Evolutionary conservation across 2,329 filamentous ascomycete genomes (phyloP), one percentile per base, ranked within the genome.

Genomic region (Colletotrichum lini): DNA sequence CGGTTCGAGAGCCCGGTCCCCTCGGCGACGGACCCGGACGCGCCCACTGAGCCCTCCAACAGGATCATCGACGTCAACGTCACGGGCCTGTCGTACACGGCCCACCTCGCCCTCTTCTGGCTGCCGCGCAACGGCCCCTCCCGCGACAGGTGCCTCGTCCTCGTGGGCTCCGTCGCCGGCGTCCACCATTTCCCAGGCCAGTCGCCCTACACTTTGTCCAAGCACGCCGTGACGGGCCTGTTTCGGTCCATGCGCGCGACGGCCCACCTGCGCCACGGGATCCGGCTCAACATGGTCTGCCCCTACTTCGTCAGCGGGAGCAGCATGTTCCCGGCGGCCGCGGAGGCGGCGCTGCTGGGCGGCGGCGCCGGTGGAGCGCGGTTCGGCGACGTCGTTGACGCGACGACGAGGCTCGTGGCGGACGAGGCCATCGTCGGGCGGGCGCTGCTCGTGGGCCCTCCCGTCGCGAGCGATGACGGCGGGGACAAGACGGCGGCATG

Each of bases 301-400:
- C 91, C 91, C 0, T 93, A 92, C 79, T 93, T 92, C 78, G 82
- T 86, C 75, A 87, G 90, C 74, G 91, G 89, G 16, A 88, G 89
- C n/a, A 85, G 77, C 74, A 82, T 82, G 79, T 74, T 93, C 54
- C 77, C 91, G 4, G 80, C 84, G 0, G 70, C 80, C 1, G 67
- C 74, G 1, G 89, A 83, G 21, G 83, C 87, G 38, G 72, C 86
- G 2, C 70, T 91, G 18, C 82, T 93, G 2, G 87, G 90, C 0
- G 91, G 91, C 16, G 75, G 75, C 15, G 77, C 80, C 1, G 74
- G 75, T 49, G 84, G 82, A 3, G 89, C 87, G 1, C 82, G 83
- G 52, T 78, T 86, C 47, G 85, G 85, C 42, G 89, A 92, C 76
- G 91, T 93, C 1, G 84, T 93, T 2, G 89, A 92, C 72, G 90